phyloP scores from a whole-genome alignment of 2,329 filamentous ascomycete species.

The Coleophoma eucalyptorum region DNA sequence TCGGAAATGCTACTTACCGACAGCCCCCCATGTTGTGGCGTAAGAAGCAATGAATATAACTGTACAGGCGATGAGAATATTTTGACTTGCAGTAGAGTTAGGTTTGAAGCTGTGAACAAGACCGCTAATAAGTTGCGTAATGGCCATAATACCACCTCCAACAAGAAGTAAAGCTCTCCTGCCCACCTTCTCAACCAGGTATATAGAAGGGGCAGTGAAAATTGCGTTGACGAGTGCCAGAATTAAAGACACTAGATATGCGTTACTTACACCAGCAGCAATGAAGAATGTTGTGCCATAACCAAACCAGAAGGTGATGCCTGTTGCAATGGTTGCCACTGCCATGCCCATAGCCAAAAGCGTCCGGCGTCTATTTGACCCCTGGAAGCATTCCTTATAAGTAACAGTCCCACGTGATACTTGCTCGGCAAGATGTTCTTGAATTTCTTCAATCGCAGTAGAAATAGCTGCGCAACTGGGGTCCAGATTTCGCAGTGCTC shows the following conservation, averaged over 20 bases:
- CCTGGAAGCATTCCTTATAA: not conserved
- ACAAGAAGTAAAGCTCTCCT: not conserved
- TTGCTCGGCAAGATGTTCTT: not conserved
- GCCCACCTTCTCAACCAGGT: not conserved
- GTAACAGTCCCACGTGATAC: no score
- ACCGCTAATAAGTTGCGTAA: not conserved
- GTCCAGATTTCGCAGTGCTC: not conserved
- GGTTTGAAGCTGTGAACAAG: not conserved
- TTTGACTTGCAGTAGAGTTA: not conserved
- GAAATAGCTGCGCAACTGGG: no score
- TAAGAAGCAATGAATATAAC: not conserved
- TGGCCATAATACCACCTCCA: not conserved
- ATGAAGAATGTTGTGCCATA: not conserved
- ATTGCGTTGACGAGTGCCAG: not conserved
- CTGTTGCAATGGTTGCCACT: not conserved
- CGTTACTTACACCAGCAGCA: not conserved
- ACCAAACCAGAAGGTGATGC: not conserved
- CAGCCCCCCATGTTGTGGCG: not conserved
- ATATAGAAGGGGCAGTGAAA: not conserved
- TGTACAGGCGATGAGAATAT: not conserved
- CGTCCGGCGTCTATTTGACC: not conserved
- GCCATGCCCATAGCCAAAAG: not conserved
- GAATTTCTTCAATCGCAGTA: not conserved
- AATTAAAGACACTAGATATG: not conserved
- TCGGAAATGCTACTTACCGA: no score